Evolutionary conservation across 2,329 filamentous ascomycete species (phyloP), one percentile per base, ranked within the genome.

Genomic region (Microsporum canis): DNA sequence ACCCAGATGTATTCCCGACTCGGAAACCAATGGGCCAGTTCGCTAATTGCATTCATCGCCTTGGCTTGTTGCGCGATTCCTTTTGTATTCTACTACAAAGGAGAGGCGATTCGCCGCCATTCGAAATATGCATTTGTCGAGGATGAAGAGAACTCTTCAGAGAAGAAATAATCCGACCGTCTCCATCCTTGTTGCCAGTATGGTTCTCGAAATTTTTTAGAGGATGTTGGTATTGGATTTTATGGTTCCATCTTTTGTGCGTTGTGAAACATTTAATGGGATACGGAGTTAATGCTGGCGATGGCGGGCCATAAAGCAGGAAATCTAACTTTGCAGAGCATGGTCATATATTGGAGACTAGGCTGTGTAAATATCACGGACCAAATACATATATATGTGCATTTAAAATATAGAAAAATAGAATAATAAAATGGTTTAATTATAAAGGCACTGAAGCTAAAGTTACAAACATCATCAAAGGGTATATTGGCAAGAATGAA

Each of bases 1-100:
- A 79, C 82, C 65, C 88, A 92, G 72, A 92, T 94, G 88, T 91
- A 89, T 73, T 72, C 80, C 56, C 80, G 84, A 1, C 78, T 92
- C 12, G 84, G 84, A 6, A 80, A 90, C 72, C 84, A 89, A 71
- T 92, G 89, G 88, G 89, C 89, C 0, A 84, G 83, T 57, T 80
- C 81, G 0, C 78, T 94, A 7, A 75, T 94, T 6, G 88, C 82
- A 0, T 91, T 91, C 67, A 79, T 95, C 66, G 83, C 81, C 14
- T 76, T 95, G 4, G 86, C 83, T 0, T 95, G 89, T 76, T 95
- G 89, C 71, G 83, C 79, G 0, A 95, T 95, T 66, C 90, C 90
- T 0, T 95, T 86, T 71, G 72, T 89, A 31, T 95, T 96, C 75
- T 95, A 87, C 79, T 84, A 78, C 68, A 89, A 83, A 67, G 90